Evolutionary conservation across 2,329 filamentous ascomycete genomes (phyloP).

Genomic region (Pseudogymnoascus sp.): DNA sequence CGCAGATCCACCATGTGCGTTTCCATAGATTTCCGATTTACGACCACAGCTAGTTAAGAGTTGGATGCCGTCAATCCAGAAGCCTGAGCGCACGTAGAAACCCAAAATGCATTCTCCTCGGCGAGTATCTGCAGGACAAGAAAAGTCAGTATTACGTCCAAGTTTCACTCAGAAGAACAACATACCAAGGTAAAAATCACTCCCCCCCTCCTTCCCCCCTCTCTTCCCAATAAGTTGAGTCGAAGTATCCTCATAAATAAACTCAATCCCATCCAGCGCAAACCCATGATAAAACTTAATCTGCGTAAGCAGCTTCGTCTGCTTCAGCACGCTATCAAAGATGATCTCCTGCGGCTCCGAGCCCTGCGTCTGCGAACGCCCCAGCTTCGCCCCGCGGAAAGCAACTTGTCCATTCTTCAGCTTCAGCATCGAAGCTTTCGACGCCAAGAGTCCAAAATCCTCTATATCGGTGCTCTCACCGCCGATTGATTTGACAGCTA

Average conservation of each 20-base stretch:
- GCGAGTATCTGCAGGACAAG: constrained; percentile 56
- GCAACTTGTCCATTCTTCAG: constrained; percentile 68
- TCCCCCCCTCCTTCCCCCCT: constrained; percentile 62
- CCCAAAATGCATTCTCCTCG: constrained; percentile 82
- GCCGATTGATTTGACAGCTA: constrained; percentile 71
- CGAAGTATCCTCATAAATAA: constrained; percentile 82
- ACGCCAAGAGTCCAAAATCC: constrained; percentile 64
- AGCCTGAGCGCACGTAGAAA: constrained; percentile 73
- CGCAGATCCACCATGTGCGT: constrained; percentile 71
- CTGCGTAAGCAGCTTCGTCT: constrained; percentile 67
- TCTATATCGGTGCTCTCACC: constrained; percentile 68
- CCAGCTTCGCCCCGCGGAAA: constrained; percentile 70
- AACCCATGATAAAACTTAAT: constrained; percentile 72
- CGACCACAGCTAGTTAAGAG: constrained; percentile 85
- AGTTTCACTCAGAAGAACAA: constrained; percentile 11
- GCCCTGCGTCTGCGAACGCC: constrained; percentile 64
- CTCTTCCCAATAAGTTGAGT: constrained; percentile 81
- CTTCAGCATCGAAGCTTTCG: constrained; percentile 68
- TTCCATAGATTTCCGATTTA: constrained; percentile 79
- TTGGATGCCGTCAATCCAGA: constrained; percentile 83
- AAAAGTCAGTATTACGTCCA: constrained; percentile 12
- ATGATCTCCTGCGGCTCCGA: constrained; percentile 67
- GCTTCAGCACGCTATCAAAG: constrained; percentile 60
- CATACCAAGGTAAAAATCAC: constrained; percentile 72
- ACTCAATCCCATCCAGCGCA: constrained; percentile 81